phyloP scores from a whole-genome alignment of 202 grass and related monocot genomes.

The Schoenoplectus tabernaemontani region DNA sequence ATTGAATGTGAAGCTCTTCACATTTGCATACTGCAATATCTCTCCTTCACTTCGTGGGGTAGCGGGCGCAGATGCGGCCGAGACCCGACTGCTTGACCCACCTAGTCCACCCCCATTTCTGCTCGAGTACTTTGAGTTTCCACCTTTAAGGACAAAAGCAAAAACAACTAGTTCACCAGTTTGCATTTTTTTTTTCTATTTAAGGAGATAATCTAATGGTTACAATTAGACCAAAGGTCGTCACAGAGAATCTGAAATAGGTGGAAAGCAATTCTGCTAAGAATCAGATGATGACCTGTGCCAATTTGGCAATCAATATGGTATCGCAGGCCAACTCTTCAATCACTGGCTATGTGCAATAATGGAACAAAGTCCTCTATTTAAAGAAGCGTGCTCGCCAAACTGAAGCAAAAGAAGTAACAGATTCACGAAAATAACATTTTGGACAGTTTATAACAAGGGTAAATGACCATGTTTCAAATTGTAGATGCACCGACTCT shows the following conservation, averaged over 20 bases:
- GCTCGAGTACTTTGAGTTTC: slow-evolving; percentile 1
- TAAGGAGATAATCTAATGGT: neutral
- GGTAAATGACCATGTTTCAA: neutral
- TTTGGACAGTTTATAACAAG: neutral
- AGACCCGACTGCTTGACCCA: slow-evolving; percentile 49
- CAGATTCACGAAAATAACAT: neutral
- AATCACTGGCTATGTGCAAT: neutral
- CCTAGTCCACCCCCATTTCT: slow-evolving; percentile 39
- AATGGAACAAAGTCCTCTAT: neutral
- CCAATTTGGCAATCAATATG: neutral
- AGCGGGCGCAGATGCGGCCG: slow-evolving; percentile 30
- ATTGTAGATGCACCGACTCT: neutral
- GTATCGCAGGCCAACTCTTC: neutral
- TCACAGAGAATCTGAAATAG: neutral
- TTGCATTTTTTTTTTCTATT: neutral
- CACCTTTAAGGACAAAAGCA: neutral
- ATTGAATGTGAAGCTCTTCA: slow-evolving; percentile 72
- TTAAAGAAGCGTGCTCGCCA: neutral
- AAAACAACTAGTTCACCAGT: neutral
- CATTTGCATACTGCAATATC: slow-evolving; percentile 60
- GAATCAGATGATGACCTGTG: neutral
- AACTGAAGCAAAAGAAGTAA: neutral
- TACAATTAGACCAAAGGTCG: neutral
- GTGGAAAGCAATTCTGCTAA: neutral
- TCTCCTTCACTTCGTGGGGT: slow-evolving; percentile 65